Percentiles rank a stretch among this genome's conserved stretches.
Conservation (phyloP, 495 filamentous ascomycete species). For the Thermothielavioides terrestris region DNA sequence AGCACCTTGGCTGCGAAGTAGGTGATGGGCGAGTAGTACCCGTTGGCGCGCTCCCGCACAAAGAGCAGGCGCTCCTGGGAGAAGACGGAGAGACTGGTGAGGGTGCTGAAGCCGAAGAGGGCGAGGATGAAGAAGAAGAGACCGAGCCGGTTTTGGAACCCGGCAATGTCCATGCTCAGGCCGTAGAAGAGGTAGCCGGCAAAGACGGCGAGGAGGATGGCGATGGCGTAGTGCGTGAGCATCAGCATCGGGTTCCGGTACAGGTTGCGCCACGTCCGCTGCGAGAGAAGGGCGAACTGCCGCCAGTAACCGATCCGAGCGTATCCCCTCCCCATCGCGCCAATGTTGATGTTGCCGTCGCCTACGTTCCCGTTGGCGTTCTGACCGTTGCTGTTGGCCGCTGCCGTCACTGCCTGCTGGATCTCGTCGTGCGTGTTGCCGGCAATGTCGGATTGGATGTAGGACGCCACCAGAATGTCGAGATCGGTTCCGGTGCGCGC, state of each 20-base stretch:
- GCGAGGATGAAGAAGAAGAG: slow-evolving; percentile 97
- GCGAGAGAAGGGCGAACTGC: slow-evolving; percentile 84
- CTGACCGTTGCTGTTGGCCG: slow-evolving; percentile 58
- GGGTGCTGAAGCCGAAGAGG: slow-evolving; percentile 91
- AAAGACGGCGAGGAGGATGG: slow-evolving; percentile 87
- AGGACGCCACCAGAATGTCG: slow-evolving; percentile 69
- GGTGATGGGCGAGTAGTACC: slow-evolving; percentile 95
- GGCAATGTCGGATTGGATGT: slow-evolving; percentile 70
- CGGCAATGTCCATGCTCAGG: slow-evolving; percentile 86
- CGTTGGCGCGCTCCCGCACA: slow-evolving; percentile 89
- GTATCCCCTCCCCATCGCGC: slow-evolving; percentile 66
- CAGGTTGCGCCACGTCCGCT: slow-evolving; percentile 91
- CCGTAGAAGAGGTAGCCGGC: slow-evolving; percentile 96
- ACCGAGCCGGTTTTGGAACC: slow-evolving; percentile 97
- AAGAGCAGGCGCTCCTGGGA: slow-evolving; percentile 87
- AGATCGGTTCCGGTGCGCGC: slow-evolving; percentile 64
- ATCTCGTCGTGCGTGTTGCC: slow-evolving; percentile 75
- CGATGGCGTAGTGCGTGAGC: slow-evolving; percentile 98
- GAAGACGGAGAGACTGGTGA: slow-evolving; percentile 91
- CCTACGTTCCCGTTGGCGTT: slow-evolving; percentile 51
- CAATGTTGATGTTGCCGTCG: slow-evolving; percentile 33
- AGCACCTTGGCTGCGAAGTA: slow-evolving; percentile 92
- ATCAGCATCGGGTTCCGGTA: slow-evolving; percentile 98
- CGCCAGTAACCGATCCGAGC: slow-evolving; percentile 64
- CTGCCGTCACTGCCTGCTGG: slow-evolving; percentile 46